These are phyloP conservation scores for Pachysandra terminalis DNA, from an alignment of 164 flowering plant species.

Conservation along the genomic window DNA sequence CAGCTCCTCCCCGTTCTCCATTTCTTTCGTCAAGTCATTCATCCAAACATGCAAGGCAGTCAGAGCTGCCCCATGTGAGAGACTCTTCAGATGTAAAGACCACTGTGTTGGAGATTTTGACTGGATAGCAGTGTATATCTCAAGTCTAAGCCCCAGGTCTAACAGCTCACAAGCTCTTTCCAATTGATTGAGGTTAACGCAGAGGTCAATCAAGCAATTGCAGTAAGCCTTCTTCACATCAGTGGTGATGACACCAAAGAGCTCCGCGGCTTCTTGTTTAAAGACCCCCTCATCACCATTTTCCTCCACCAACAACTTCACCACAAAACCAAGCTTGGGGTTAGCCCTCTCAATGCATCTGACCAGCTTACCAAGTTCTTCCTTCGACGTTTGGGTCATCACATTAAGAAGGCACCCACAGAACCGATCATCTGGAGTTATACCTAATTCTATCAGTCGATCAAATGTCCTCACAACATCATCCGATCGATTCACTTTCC, in stretches of 20 bases:
- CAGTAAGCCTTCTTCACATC: constrained; percentile 76
- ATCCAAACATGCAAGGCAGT: constrained; percentile 88
- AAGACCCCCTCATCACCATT: constrained; percentile 47
- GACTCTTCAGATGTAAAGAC: constrained; percentile 80
- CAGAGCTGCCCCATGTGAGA: constrained; percentile 87
- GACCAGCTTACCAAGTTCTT: constrained; percentile 57
- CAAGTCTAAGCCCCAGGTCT: constrained; percentile 56
- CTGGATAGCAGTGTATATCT: constrained; percentile 57
- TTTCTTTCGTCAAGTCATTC: constrained; percentile 62
- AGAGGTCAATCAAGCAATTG: constrained; percentile 89
- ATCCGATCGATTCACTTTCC: constrained; percentile 70
- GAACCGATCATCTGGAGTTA: constrained; percentile 74
- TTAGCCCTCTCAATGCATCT: constrained; percentile 61
- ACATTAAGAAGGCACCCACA: constrained; percentile 84
- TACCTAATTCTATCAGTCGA: constrained; percentile 43
- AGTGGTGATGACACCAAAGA: constrained; percentile 35
- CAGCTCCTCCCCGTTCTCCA: constrained; percentile 73
- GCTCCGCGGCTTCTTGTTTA: constrained; percentile 41
- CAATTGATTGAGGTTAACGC: constrained; percentile 57
- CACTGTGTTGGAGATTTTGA: constrained; percentile 65
- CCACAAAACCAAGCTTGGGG: constrained; percentile 57
- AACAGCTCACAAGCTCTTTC: constrained; percentile 76
- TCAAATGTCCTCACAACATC: constrained; percentile 74
- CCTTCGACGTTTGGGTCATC: constrained; percentile 68
- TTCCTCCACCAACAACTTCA: constrained; percentile 52